Evolutionary conservation across 2,329 filamentous ascomycete species (phyloP).

Genomic region (Lomentospora prolificans): DNA sequence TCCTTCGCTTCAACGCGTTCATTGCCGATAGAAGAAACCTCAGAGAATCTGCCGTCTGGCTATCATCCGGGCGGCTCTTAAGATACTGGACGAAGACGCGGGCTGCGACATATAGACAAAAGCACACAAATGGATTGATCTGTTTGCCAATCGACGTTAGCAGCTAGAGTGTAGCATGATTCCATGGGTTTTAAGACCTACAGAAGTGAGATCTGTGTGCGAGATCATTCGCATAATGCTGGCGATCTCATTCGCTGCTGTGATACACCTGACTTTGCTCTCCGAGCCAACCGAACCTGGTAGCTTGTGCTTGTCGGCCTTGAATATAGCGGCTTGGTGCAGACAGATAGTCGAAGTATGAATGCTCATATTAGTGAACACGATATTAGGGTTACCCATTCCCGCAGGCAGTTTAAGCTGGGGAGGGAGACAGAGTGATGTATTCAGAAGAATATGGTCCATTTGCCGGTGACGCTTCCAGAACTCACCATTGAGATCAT

Average conservation of each 20-base stretch:
- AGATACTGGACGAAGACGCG: slow-evolving; percentile 93
- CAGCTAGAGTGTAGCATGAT: not conserved
- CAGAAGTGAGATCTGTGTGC: slow-evolving; percentile 73
- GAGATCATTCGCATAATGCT: slow-evolving; percentile 93
- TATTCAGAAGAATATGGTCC: slow-evolving; percentile 85
- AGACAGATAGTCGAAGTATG: slow-evolving; percentile 94
- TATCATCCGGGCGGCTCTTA: slow-evolving; percentile 85
- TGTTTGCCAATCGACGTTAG: slow-evolving; percentile 27
- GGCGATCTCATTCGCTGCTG: slow-evolving; percentile 86
- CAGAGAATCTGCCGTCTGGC: slow-evolving; percentile 67
- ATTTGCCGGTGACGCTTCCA: slow-evolving; percentile 88
- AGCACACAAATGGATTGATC: slow-evolving; percentile 94
- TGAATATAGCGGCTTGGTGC: slow-evolving; percentile 98
- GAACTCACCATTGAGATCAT: slow-evolving; percentile 85
- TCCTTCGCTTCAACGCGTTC: slow-evolving; percentile 77
- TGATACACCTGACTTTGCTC: slow-evolving; percentile 87
- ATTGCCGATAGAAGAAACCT: slow-evolving; percentile 86
- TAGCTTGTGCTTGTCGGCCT: slow-evolving; percentile 80
- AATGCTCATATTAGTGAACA: slow-evolving; percentile 95
- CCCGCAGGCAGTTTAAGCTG: slow-evolving; percentile 71
- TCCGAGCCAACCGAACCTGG: slow-evolving; percentile 70
- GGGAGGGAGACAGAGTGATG: slow-evolving; percentile 70
- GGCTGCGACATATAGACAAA: slow-evolving; percentile 91
- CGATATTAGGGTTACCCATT: slow-evolving; percentile 68
- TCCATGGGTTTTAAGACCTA: slow-evolving; percentile 36